Evolutionary conservation across 805 yeast genomes (phyloP), one percentile per base, ranked within the genome.

Genomic region (Lachancea nothofagi): DNA sequence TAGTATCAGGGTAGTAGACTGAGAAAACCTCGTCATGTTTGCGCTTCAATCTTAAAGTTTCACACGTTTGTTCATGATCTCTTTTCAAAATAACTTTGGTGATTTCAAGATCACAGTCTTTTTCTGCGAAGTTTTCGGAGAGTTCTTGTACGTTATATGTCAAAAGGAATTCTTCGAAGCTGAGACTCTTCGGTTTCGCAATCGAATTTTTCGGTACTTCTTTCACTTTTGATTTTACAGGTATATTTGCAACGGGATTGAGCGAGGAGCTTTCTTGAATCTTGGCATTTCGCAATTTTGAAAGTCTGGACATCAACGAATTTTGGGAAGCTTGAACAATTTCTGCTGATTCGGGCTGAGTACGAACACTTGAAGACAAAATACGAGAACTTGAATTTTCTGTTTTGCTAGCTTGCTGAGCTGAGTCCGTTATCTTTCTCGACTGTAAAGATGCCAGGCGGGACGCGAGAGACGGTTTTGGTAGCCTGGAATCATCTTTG

Each of bases 1-100:
- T 70, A 71, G 78, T 66, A 54, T 54, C 50, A n/a, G 66, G 66
- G 36, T 45, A 57, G 45, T 48, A 62, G 9, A 64, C 54, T 10
- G 63, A 41, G 37, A 51, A 58, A 12, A 65, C 25, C 12, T 53
- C 49, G n/a, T 51, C 43, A 36, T 55, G 45, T 35, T 54, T 54
- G 39, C 56, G 55, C 43, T 54, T 48, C 33, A 41, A 32, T 19
- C 41, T 26, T 15, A 32, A 28, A 14, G 15, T 13, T 7, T 13
- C 18, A 23, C 15, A 7, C 9, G 14, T 13, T n/a, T 27, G 23
- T 15, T 15, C 6, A n/a, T 8, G 19, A 7, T 35, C 32, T 19
- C 31, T 18, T 27, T 15, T 13, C 9, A 24, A 8, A 8, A 35
- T 27, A 7, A 28, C 8, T 19, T 28, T 19, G 10, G 38, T 14